Conservation (phyloP, 257 asterid species). For the Echites panduratus region DNA sequence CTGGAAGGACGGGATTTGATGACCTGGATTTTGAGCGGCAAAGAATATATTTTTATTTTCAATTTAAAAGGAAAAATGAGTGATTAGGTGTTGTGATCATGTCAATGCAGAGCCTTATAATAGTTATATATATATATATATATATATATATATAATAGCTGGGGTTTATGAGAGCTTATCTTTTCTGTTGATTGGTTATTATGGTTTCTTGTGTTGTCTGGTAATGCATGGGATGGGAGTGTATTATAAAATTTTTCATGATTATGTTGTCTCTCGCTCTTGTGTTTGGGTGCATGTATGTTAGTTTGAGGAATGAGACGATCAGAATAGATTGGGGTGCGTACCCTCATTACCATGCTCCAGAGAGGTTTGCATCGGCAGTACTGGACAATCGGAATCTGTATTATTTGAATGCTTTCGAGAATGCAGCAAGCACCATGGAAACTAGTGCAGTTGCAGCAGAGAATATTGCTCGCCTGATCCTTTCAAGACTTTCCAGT, state of each 20-base stretch:
- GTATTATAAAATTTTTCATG: neutral
- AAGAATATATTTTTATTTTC: too few species aligned
- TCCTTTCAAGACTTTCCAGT: conserved; percentile 58
- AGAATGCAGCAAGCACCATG: conserved; percentile 97
- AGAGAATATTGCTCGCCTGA: conserved; percentile 85
- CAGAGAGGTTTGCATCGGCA: conserved; percentile 74
- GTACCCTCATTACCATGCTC: conserved; percentile 86
- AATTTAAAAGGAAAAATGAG: too few species aligned
- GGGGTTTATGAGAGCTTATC: neutral
- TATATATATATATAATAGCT: too few species aligned
- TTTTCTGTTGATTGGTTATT: neutral
- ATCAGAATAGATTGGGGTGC: conserved; percentile 82
- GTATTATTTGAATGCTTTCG: conserved; percentile 90
- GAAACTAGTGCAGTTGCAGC: conserved; percentile 97
- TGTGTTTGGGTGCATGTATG: neutral
- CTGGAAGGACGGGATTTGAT: too few species aligned
- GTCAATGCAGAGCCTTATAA: too few species aligned
- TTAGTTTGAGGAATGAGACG: conserved; percentile 71
- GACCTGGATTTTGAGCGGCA: too few species aligned
- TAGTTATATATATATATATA: too few species aligned
- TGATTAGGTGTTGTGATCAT: too few species aligned
- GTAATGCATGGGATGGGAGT: conserved; percentile 1
- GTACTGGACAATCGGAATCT: conserved; percentile 65
- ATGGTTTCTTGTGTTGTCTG: neutral
- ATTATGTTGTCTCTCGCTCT: neutral